These are phyloP conservation scores for Trifolium fragiferum DNA, from an alignment of 306 rosid species.

Conservation along the genomic window DNA sequence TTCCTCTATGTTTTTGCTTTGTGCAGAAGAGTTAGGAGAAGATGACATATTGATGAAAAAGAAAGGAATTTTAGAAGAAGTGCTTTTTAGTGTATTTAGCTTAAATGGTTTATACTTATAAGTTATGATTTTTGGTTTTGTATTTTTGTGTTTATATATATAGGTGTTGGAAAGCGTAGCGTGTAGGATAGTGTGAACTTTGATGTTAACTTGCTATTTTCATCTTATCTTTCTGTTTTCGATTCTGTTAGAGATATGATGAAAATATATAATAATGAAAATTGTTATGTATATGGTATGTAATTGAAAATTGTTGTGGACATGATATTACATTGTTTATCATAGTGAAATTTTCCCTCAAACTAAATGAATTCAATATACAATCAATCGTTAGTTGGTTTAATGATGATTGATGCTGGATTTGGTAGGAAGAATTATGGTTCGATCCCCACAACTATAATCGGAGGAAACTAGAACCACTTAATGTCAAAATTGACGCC, in stretches of 20 bases:
- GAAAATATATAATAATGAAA: too few species aligned
- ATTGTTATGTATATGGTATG: too few species aligned
- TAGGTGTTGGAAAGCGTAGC: neutral
- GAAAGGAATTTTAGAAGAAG: neutral
- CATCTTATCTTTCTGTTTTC: neutral
- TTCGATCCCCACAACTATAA: too few species aligned
- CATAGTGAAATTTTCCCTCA: too few species aligned
- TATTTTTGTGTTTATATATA: neutral
- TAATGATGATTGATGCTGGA: too few species aligned
- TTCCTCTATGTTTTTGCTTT: neutral
- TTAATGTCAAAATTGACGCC: too few species aligned
- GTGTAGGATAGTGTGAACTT: neutral
- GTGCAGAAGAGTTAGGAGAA: neutral
- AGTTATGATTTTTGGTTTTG: neutral
- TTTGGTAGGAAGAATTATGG: too few species aligned
- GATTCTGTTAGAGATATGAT: neutral
- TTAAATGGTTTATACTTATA: neutral
- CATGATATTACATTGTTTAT: too few species aligned
- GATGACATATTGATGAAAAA: neutral
- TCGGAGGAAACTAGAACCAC: too few species aligned
- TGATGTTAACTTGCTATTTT: neutral
- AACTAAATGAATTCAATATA: too few species aligned
- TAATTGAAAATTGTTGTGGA: too few species aligned
- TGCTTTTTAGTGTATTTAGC: neutral
- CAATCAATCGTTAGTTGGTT: too few species aligned